phyloP scores from a whole-genome alignment of 495 filamentous ascomycete species.

The Echria macrotheca region DNA sequence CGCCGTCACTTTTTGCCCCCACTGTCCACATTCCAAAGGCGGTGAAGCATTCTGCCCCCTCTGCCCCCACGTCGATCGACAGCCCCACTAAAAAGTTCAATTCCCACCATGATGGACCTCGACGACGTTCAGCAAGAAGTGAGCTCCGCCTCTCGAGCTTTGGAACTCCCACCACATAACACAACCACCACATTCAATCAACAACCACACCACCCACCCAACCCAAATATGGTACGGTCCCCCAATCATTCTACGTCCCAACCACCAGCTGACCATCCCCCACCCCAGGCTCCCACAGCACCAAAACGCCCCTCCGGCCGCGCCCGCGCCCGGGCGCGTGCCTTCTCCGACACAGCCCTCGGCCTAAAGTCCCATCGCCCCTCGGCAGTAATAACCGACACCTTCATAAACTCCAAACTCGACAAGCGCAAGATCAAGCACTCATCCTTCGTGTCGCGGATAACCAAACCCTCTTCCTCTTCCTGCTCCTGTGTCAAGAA shows the following conservation, averaged over 20 bases:
- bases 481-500: conserved; percentile 39
- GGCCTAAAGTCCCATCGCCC: conserved; percentile 38
- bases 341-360: conserved; percentile 29
- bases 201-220: neutral
- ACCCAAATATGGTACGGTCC: no score
- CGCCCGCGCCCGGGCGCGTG: conserved; percentile 25
- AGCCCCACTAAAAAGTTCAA: conserved; percentile 30
- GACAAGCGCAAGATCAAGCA: conserved; percentile 75
- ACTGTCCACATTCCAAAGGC: conserved; percentile 14
- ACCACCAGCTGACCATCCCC: neutral
- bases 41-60: conserved; percentile 13
- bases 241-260: no score
- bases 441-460: conserved; percentile 65
- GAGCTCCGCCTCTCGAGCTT: neutral
- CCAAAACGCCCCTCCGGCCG: conserved; percentile 27
- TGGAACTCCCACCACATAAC: neutral
- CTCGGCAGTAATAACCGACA: conserved; percentile 32
- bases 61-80: neutral
- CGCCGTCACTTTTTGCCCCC: no score
- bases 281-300: conserved; percentile 25
- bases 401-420: conserved; percentile 62
- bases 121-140: neutral
- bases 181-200: neutral
- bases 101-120: neutral
- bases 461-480: conserved; percentile 55